Base-by-base conservation (phyloP, 306 rosid genomes). In the Hylodesmum podocarpum region DNA sequence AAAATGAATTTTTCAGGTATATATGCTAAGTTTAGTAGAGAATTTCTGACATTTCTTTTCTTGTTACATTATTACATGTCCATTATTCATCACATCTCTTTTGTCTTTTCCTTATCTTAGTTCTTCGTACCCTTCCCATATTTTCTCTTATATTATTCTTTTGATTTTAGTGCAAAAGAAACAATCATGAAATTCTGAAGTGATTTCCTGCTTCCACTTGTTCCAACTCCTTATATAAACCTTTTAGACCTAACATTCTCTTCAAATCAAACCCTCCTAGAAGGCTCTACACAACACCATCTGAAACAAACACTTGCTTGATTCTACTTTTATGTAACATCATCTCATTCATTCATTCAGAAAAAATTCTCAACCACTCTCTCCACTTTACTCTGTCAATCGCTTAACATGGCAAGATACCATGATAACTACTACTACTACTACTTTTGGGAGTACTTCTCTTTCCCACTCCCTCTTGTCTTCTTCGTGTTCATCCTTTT, bases 401-500 rank as follows among this genome's bases (percentile, higher is more conserved):
- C 27, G 22, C 49, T 3, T 11, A 15, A 16, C 1, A 93, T 94
- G 98, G 88, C 85, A 0, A 89, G 84, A 66, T 77, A 86, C 78
- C 11, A 67, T 58, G 46, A 87, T 67, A 12, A 37, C 9, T 44
- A 44, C 19, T 76, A 80, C 65, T 83, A 85, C 1, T 76, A 80
- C 65, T 83, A 85, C 1, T 76, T 73, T 57, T 77, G 88, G 83
- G 97, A 88, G 13, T 72, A 84, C 47, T 73, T 88, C 19, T 79
- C 91, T 3, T 75, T 92, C 82, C 97, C 97, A 39, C 13, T 78
- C 4, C 97, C 82, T 55, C 87, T 94, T 0, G 80, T 82, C 69
- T 76, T 92, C 69, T 90, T 94, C 66, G 50, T 74, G n/a, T 9
- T 76, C 31, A 59, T 89, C 72, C 85, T 90, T 9, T 4, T 92